These are phyloP conservation scores for Mrakia frigida DNA, from an alignment of 768 basidiomycete species.

Conservation along the genomic window DNA sequence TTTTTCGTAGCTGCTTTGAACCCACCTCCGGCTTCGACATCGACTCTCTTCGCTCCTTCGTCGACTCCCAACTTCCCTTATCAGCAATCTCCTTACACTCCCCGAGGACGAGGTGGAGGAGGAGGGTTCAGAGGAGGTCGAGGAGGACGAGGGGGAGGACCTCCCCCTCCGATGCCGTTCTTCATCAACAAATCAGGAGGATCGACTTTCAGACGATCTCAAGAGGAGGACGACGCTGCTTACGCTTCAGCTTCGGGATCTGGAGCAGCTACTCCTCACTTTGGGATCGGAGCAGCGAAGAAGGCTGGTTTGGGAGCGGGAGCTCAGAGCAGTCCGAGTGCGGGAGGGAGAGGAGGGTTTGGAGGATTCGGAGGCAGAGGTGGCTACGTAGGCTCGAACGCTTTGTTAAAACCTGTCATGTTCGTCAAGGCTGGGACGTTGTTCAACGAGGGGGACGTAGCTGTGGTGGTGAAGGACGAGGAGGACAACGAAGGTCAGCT, in stretches of 20 bases:
- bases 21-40: not conserved
- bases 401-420: slow-evolving; percentile 20
- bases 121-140: slow-evolving; percentile 18
- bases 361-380: slow-evolving; percentile 12
- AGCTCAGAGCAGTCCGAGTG: slow-evolving; percentile 4
- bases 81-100: not conserved
- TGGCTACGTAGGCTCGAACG: slow-evolving; percentile 9
- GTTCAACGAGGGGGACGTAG: slow-evolving; percentile 31
- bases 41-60: not conserved
- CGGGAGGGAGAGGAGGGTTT: not conserved
- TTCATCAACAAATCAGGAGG: slow-evolving; percentile 25
- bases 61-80: slow-evolving; percentile 6
- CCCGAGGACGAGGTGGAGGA: slow-evolving; percentile 13
- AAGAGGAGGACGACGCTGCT: slow-evolving; percentile 26
- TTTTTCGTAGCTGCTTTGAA: not conserved
- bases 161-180: slow-evolving; percentile 28
- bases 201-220: slow-evolving; percentile 9
- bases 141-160: not conserved
- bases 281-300: slow-evolving; percentile 24
- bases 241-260: slow-evolving; percentile 16
- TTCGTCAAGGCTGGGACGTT: slow-evolving; percentile 34
- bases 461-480: slow-evolving; percentile 1
- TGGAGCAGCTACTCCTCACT: slow-evolving; percentile 23
- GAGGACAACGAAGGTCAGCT: not conserved
- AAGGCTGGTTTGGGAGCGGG: not conserved